Conservation (phyloP, 495 filamentous ascomycete genomes). For the Tuber umbilicatum region DNA sequence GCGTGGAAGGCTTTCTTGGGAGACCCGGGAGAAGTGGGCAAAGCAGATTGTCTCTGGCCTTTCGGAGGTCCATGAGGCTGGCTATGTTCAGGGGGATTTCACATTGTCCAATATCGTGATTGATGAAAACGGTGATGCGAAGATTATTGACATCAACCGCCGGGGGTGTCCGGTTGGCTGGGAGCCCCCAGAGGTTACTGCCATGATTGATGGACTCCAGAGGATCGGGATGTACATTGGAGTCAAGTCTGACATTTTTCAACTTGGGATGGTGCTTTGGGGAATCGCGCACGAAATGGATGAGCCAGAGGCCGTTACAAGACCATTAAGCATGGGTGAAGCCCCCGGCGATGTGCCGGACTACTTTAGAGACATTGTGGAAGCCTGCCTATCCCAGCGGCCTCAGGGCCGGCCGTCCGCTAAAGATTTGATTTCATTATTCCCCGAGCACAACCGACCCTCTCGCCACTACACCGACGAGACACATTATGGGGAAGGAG, state of each 20-base stretch:
- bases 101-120: slow-evolving; percentile 97
- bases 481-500: slow-evolving; percentile 13
- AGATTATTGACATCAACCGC: slow-evolving; percentile 98
- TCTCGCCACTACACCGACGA: slow-evolving; percentile 19
- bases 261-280: slow-evolving; percentile 97
- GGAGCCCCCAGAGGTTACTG: slow-evolving; percentile 89
- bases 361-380: slow-evolving; percentile 56
- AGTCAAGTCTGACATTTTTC: slow-evolving; percentile 92
- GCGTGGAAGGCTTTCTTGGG: slow-evolving; percentile 60
- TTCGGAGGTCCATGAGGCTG: slow-evolving; percentile 87
- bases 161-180: slow-evolving; percentile 93
- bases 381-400: slow-evolving; percentile 52
- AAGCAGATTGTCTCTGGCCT: slow-evolving; percentile 85
- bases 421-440: slow-evolving; percentile 52
- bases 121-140: slow-evolving; percentile 72
- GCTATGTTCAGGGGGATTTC: slow-evolving; percentile 96
- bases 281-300: slow-evolving; percentile 79
- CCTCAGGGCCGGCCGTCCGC: slow-evolving; percentile 54
- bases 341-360: slow-evolving; percentile 50
- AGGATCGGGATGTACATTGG: slow-evolving; percentile 97
- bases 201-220: slow-evolving; percentile 83
- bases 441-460: slow-evolving; percentile 43
- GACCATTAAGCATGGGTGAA: slow-evolving; percentile 56
- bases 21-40: slow-evolving; percentile 79
- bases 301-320: slow-evolving; percentile 72